A percentile compares a stretch with the other conserved stretches of the same genome.
Evolutionary conservation across 73 alveolate species (phyloP).

Genomic region (Paramecium pentaurelia): DNA sequence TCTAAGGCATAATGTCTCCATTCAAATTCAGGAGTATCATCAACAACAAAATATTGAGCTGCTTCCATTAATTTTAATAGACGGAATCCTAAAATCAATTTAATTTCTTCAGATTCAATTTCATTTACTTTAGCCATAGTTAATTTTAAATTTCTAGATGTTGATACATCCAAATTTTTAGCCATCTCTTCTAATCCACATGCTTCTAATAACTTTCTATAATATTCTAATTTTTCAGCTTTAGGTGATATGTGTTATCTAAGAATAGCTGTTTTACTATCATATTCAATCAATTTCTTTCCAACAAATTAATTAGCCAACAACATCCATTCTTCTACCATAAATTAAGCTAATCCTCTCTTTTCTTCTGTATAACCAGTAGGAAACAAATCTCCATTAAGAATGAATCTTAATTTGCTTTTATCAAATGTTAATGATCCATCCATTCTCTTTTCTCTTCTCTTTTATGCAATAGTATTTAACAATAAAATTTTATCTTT

Average conservation of each 20-base stretch:
- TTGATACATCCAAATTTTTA: not conserved
- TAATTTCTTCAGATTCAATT: not conserved
- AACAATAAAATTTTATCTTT: slow-evolving; percentile 16
- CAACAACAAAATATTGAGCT: slow-evolving; percentile 80
- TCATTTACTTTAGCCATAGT: not conserved
- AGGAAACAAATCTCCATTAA: slow-evolving; percentile 83
- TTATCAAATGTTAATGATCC: slow-evolving; percentile 94
- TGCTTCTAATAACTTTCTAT: slow-evolving; percentile 65
- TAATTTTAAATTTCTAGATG: not conserved
- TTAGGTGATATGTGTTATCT: slow-evolving; percentile 86
- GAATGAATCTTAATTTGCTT: slow-evolving; percentile 91
- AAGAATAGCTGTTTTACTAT: slow-evolving; percentile 71
- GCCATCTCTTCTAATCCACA: slow-evolving; percentile 56
- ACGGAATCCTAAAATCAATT: not conserved
- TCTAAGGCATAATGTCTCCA: slow-evolving; percentile 89
- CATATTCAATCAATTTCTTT: slow-evolving; percentile 72
- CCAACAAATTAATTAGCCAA: slow-evolving; percentile 97
- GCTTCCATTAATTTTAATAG: slow-evolving; percentile 48
- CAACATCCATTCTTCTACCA: slow-evolving; percentile 97
- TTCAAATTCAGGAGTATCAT: slow-evolving; percentile 66
- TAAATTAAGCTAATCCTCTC: slow-evolving; percentile 79
- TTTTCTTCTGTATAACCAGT: slow-evolving; percentile 87
- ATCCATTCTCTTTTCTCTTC: slow-evolving; percentile 81
- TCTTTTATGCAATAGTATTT: slow-evolving; percentile 32
- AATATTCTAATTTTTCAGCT: slow-evolving; percentile 68